Percentiles rank a stretch among this genome's conserved stretches.
phyloP scores from a whole-genome alignment of 306 rosid genomes.

The Rosa chinensis region DNA sequence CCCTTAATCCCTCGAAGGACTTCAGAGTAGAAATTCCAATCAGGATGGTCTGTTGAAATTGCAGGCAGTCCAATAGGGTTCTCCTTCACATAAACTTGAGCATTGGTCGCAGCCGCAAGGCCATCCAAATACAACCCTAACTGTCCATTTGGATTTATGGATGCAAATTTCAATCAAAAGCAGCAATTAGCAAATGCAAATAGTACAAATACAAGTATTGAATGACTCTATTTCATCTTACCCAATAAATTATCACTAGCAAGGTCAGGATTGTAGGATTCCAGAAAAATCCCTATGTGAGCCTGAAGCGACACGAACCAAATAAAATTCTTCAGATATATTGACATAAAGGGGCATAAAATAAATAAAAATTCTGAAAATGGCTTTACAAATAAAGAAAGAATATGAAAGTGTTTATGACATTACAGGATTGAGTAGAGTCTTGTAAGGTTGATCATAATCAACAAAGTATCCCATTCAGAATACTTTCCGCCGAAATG shows the following conservation, averaged over 20 bases:
- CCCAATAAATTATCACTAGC: constrained; percentile 21
- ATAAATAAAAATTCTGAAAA: not conserved
- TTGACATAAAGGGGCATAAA: not conserved
- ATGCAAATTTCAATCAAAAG: not conserved
- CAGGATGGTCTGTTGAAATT: constrained; percentile 20
- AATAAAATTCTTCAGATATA: not conserved
- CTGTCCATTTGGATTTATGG: constrained; percentile 24
- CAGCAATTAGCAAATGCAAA: not conserved
- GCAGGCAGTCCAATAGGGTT: constrained; percentile 30
- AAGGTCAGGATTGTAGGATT: constrained; percentile 11
- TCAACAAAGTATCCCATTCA: constrained; percentile 3
- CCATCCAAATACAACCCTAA: constrained; percentile 18
- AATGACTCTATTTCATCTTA: not conserved
- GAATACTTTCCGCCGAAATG: not conserved
- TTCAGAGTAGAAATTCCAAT: constrained; percentile 19
- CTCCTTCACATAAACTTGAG: constrained; percentile 28
- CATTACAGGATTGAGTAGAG: constrained; percentile 11
- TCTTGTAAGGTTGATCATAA: constrained; percentile 7
- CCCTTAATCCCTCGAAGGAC: not conserved
- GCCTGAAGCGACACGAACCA: constrained; percentile 9
- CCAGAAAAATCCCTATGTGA: constrained; percentile 3
- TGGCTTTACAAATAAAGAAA: not conserved
- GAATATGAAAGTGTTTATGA: not conserved
- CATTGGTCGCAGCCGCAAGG: constrained; percentile 21
- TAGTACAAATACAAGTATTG: not conserved